Percentiles rank a stretch among this genome's conserved stretches.
Conservation (phyloP, 2,329 filamentous ascomycete genomes). For the Ophiocordyceps australis region DNA sequence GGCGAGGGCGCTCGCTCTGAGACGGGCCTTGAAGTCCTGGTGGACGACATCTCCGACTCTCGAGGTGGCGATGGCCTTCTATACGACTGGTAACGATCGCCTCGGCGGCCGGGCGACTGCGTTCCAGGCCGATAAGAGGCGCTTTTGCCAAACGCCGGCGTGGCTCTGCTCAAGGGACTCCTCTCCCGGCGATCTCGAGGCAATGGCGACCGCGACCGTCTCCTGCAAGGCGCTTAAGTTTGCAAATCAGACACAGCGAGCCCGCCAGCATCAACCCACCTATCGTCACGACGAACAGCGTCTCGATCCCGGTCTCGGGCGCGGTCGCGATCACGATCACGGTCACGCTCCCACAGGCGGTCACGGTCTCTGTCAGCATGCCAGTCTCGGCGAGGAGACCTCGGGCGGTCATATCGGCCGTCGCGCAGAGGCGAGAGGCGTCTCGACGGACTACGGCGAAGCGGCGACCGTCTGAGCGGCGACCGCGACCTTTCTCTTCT, state of each 20-base stretch:
- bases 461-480: constrained; percentile 17
- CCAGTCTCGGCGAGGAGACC: constrained; percentile 19
- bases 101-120: constrained; percentile 29
- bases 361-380: constrained; percentile 13
- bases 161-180: constrained; percentile 11
- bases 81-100: constrained; percentile 21
- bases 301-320: constrained; percentile 13
- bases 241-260: not conserved
- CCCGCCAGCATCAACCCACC: too few species aligned
- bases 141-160: constrained; percentile 13
- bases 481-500: constrained; percentile 18
- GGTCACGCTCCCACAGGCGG: constrained; percentile 11
- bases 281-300: not conserved
- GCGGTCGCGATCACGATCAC: constrained; percentile 21
- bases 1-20: constrained; percentile 36
- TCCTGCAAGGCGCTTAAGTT: constrained; percentile 12
- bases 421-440: constrained; percentile 16
- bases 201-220: constrained; percentile 35
- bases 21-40: constrained; percentile 28
- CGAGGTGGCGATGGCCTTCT: constrained; percentile 28
- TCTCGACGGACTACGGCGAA: constrained; percentile 18
- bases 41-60: constrained; percentile 29
- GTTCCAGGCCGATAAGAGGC: constrained; percentile 34
- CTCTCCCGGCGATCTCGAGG: constrained; percentile 24
- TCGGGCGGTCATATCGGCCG: constrained; percentile 18